Conservation (phyloP, 192 early-diverging fungal genomes). For the Physocladia obscura region DNA sequence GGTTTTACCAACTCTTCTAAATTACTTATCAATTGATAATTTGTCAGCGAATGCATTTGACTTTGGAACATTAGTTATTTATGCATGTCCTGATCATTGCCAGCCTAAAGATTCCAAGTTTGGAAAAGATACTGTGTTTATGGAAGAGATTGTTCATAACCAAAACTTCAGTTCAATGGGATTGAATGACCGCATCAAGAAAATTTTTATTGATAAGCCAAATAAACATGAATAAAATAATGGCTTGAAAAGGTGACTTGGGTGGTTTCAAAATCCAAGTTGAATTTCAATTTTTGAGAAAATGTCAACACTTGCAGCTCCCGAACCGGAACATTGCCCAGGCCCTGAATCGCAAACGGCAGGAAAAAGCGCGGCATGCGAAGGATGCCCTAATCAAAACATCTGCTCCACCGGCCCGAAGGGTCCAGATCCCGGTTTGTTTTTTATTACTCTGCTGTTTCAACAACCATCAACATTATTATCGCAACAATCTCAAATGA, state of each 20-base stretch:
- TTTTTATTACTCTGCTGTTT: background rate
- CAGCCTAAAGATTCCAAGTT: conserved; percentile 34
- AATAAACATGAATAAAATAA: no score
- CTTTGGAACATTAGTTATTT: conserved; percentile 87
- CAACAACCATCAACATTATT: no score
- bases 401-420: conserved; percentile 47
- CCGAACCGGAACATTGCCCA: conserved; percentile 51
- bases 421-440: conserved; percentile 48
- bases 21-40: conserved; percentile 73
- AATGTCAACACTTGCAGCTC: conserved; percentile 33
- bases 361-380: conserved; percentile 51
- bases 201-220: background rate
- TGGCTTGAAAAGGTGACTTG: no score
- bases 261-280: no score
- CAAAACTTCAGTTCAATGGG: conserved; percentile 87
- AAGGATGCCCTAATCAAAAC: conserved; percentile 55
- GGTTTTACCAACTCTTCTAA: conserved; percentile 88
- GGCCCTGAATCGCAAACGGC: conserved; percentile 51
- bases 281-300: no score
- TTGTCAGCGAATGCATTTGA: conserved; percentile 71
- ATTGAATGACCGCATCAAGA: conserved; percentile 48
- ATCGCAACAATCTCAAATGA: background rate
- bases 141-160: conserved; percentile 66
- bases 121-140: conserved; percentile 45
- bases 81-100: conserved; percentile 84